Evolutionary conservation across 1,139 yeast genomes (phyloP).

Genomic region (Zygoascus sp.): DNA sequence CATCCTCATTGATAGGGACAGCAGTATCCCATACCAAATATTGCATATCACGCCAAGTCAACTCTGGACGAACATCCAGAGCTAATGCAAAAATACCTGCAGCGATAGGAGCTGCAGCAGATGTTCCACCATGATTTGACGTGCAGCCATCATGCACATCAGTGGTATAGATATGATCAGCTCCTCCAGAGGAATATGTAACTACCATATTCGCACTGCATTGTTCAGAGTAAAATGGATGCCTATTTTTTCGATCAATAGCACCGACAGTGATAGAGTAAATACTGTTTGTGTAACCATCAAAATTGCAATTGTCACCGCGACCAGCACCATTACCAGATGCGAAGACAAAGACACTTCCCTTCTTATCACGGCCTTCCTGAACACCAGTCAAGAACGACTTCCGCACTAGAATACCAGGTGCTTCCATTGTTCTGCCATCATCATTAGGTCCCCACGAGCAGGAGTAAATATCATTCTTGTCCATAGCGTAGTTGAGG

Average conservation of each 20-base stretch:
- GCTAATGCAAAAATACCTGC: conserved; percentile 89
- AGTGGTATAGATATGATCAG: conserved; percentile 87
- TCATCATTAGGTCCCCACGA: conserved; percentile 99
- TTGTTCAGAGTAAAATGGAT: conserved; percentile 85
- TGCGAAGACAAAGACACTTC: conserved; percentile 91
- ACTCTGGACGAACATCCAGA: conserved; percentile 71
- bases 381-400: conserved; percentile 83
- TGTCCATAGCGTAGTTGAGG: conserved; percentile 68
- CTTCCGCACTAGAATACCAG: conserved; percentile 69
- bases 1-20: conserved; percentile 58
- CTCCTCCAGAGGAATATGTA: conserved; percentile 88
- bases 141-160: conserved; percentile 72
- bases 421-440: conserved; percentile 81
- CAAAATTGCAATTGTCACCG: conserved; percentile 92
- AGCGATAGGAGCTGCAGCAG: conserved; percentile 98
- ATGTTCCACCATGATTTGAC: conserved; percentile 85
- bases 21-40: conserved; percentile 73
- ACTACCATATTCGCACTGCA: conserved; percentile 97
- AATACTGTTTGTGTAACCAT: conserved; percentile 95
- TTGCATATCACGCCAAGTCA: conserved; percentile 97
- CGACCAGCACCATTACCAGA: conserved; percentile 86
- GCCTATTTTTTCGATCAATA: conserved; percentile 76
- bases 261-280: conserved; percentile 96
- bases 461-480: conserved; percentile 89
- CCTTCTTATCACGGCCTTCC: conserved; percentile 76